Conservation (phyloP, 1,284 basidiomycete species). For the Naganishia cerealis region DNA sequence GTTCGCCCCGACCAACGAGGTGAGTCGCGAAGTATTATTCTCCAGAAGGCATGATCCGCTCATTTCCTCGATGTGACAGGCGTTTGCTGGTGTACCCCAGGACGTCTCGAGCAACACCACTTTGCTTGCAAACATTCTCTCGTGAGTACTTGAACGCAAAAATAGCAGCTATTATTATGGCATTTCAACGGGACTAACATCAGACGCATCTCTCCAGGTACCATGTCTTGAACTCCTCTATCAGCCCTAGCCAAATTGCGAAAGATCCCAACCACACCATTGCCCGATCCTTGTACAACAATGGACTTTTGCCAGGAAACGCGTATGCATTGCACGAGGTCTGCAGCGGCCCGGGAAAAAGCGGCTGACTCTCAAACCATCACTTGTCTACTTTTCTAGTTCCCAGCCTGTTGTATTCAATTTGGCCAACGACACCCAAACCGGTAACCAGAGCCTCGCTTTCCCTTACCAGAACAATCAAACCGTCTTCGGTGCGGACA, state of each 20-base stretch:
- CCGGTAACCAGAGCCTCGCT: conserved; percentile 38
- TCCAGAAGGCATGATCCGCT: background rate
- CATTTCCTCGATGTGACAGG: conserved; percentile 52
- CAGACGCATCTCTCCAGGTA: conserved; percentile 49
- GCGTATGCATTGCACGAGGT: background rate
- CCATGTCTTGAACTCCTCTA: conserved; percentile 64
- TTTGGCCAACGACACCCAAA: conserved; percentile 55
- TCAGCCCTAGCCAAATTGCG: conserved; percentile 52
- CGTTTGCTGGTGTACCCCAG: conserved; percentile 46
- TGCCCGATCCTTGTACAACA: conserved; percentile 58
- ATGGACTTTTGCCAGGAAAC: conserved; percentile 25
- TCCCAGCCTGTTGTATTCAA: conserved; percentile 66
- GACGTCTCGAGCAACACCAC: conserved; percentile 52
- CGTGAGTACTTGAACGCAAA: conserved; percentile 36
- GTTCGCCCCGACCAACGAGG: conserved; percentile 53
- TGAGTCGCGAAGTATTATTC: conserved; percentile 35
- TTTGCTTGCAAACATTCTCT: conserved; percentile 58
- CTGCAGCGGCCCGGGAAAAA: background rate
- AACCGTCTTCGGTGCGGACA: conserved; percentile 55
- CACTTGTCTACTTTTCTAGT: conserved; percentile 10
- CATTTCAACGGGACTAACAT: background rate
- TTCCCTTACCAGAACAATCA: conserved; percentile 39
- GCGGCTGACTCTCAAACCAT: background rate
- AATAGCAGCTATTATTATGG: background rate
- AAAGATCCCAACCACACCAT: conserved; percentile 59